phyloP scores from a whole-genome alignment of 805 yeast species.

The Spathaspora girioi region DNA sequence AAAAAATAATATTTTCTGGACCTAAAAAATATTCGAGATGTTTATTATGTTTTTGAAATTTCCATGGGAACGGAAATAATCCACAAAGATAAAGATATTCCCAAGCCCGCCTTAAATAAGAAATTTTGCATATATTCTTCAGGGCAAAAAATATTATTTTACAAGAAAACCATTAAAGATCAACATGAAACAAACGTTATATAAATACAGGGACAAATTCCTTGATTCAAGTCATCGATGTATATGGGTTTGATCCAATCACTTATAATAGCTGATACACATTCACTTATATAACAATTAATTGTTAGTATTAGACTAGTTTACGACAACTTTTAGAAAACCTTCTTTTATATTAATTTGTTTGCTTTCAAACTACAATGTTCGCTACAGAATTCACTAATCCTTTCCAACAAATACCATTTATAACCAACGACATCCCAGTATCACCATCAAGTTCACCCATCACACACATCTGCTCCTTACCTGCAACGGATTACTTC shows the following conservation, averaged over 20 bases:
- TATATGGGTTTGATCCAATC: slow-evolving; percentile 2
- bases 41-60: neutral
- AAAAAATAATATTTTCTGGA: neutral
- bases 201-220: neutral
- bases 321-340: neutral
- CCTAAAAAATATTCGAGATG: neutral
- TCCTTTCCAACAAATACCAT: neutral
- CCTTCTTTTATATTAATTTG: neutral
- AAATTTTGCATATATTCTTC: neutral
- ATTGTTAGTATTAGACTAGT: neutral
- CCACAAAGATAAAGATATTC: neutral
- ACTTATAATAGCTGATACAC: slow-evolving; percentile 1
- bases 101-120: neutral
- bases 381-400: neutral
- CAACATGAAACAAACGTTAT: neutral
- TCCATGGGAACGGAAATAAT: neutral
- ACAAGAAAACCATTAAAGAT: neutral
- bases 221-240: neutral
- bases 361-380: neutral
- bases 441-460: neutral
- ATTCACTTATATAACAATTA: neutral
- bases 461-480: neutral
- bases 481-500: slow-evolving; percentile 5
- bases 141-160: neutral
- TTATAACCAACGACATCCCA: neutral